Base-by-base conservation (phyloP, 2,329 filamentous ascomycete genomes). In the Scleromitrula shiraiana region DNA sequence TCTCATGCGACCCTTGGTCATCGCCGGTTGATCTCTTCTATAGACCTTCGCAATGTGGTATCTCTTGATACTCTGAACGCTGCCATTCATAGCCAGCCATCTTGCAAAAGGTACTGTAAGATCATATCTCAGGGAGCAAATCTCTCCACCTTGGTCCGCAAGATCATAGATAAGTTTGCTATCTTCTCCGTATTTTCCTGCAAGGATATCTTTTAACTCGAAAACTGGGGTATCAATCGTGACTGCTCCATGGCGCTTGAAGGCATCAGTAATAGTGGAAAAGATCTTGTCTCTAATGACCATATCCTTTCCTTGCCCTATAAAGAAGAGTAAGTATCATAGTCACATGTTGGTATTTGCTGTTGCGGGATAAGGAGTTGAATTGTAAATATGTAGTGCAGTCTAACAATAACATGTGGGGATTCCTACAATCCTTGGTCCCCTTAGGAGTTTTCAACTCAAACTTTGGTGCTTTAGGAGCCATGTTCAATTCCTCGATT, bases 31-130 rank as follows among this genome's bases (percentile, higher is more conserved):
- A 65, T 90, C 85, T 65, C 85, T 72, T 53, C 85, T 76, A 70
- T 89, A 90, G 43, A 95, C 90, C 71, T 95, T 95, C 58, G 88
- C 89, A 58, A 97, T 90, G 70, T 95, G 89, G 68, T 95, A 96
- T 62, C 91, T 80, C 73, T 95, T 95, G 70, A 95, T 91, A 67
- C 76, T 83, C 66, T 86, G 81, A 48, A 94, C 75, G 55, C 80
- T 76, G 55, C 57, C 54, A 69, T 95, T 95, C 88, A 94, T 93
- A 61, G 90, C 90, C 53, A 95, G 78, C 80, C 85, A 96, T 62
- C 90, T 82, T 53, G 91, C 90, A 63, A 95, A 93, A 26, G 88
- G 88, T 9, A 95, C 88, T 1, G 88, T 94, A 57, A 94, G 70
- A 63, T 94, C 88, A 69, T 93, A 95, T 60, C 88, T 81, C 53